phyloP scores from a whole-genome alignment of 805 yeast species.

The Candida ponderosae region DNA sequence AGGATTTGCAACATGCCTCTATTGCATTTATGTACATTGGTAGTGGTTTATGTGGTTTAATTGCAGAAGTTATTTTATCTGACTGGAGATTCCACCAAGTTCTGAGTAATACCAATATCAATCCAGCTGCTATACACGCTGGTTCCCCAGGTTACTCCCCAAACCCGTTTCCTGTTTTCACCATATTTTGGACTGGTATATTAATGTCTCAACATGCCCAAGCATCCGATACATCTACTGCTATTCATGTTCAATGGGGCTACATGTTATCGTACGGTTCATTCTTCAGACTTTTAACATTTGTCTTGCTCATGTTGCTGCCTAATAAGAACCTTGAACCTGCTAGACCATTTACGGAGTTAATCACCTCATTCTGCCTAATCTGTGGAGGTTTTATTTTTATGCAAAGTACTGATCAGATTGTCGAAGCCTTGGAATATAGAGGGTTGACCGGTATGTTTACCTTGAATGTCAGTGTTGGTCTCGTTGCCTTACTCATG shows the following conservation, averaged over 20 bases:
- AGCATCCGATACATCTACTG: constrained; percentile 69
- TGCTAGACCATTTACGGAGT: constrained; percentile 78
- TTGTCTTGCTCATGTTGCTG: constrained; percentile 42
- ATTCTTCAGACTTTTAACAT: constrained; percentile 62
- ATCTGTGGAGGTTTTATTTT: constrained; percentile 86
- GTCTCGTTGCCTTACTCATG: constrained; percentile 72
- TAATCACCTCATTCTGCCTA: constrained; percentile 70
- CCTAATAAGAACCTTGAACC: constrained; percentile 35
- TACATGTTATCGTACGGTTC: constrained; percentile 75
- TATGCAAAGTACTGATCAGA: constrained; percentile 87
- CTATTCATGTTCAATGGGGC: constrained; percentile 92
- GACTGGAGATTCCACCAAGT: constrained; percentile 50
- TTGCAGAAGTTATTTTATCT: constrained; percentile 61
- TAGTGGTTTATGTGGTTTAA: constrained; percentile 84
- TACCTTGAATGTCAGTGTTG: constrained; percentile 80
- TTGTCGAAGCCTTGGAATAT: constrained; percentile 72
- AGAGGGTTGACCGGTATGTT: constrained; percentile 86
- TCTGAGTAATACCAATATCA: constrained; percentile 20
- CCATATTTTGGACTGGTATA: constrained; percentile 93
- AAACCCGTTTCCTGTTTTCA: constrained; percentile 90
- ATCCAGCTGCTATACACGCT: constrained; percentile 21
- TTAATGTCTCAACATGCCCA: constrained; percentile 94
- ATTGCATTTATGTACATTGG: constrained; percentile 91
- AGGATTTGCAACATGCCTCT: constrained; percentile 83
- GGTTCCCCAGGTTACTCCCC: constrained; percentile 75